Conservation (phyloP, 169 alveolate species). For the Eimeria zaria region DNA sequence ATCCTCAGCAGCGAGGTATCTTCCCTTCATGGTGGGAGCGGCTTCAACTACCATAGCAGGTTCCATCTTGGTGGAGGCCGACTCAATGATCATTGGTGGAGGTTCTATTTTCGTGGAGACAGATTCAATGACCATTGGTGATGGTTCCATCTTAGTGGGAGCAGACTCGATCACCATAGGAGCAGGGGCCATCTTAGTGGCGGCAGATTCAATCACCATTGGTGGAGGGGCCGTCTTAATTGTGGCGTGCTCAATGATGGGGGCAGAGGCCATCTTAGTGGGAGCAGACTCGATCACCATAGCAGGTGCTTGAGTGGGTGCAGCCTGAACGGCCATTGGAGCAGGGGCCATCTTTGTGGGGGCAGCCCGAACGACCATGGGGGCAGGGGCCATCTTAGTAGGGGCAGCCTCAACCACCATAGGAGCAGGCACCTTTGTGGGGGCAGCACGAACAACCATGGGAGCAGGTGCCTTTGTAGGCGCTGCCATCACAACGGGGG, state of each 20-base stretch:
- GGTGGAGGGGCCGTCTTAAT: neutral
- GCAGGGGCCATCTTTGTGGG: neutral
- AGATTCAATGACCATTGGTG: neutral
- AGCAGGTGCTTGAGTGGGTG: neutral
- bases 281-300: neutral
- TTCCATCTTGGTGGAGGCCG: neutral
- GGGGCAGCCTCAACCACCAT: conserved; percentile 8
- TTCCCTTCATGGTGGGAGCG: neutral
- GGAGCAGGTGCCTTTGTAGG: conserved; percentile 15
- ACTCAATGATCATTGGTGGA: neutral
- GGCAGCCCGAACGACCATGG: neutral
- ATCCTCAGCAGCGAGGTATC: conserved; percentile 32
- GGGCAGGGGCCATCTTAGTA: conserved; percentile 19
- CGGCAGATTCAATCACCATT: too few relatives aligned
- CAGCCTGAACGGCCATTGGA: neutral
- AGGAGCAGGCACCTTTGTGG: conserved; percentile 33
- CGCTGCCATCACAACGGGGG: conserved; percentile 8
- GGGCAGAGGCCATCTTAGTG: neutral
- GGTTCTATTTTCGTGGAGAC: neutral
- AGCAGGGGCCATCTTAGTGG: neutral
- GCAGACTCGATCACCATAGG: neutral
- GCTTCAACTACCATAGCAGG: conserved; percentile 28
- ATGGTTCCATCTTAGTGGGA: neutral
- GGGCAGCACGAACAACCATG: neutral
- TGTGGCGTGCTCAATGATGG: neutral